phyloP scores from a whole-genome alignment of 345 rosid genomes.

The Pugionium cornutum region DNA sequence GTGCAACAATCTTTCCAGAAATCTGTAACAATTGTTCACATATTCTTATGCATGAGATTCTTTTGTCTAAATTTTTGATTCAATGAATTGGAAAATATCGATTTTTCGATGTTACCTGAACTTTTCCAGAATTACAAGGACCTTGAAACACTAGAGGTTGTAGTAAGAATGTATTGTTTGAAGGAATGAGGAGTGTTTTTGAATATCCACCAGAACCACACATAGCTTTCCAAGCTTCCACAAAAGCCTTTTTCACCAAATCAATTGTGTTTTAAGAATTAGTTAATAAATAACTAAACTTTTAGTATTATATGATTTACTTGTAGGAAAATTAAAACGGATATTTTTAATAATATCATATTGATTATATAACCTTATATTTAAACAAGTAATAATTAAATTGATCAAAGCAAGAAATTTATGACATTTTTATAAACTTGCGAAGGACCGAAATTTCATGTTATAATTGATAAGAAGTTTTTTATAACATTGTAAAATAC shows the following conservation, averaged over 20 bases:
- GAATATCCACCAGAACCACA: slow-evolving; percentile 30
- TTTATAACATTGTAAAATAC: no score
- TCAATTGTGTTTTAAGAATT: background rate
- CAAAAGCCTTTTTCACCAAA: slow-evolving; percentile 40
- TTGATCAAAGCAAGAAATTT: no score
- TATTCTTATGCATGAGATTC: background rate
- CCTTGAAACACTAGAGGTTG: slow-evolving; percentile 48
- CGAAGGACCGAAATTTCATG: no score
- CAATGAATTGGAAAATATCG: no score
- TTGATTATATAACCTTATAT: no score
- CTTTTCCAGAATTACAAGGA: slow-evolving; percentile 43
- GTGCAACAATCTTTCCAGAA: slow-evolving; percentile 23
- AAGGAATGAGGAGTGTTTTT: slow-evolving; percentile 37
- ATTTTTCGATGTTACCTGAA: slow-evolving; percentile 42
- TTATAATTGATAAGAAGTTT: no score
- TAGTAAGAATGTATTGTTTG: slow-evolving; percentile 42
- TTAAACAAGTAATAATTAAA: no score
- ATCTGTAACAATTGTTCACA: slow-evolving; percentile 10
- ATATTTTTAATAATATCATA: no score
- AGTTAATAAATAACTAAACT: background rate
- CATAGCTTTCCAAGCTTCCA: slow-evolving; percentile 46
- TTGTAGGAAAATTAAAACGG: background rate
- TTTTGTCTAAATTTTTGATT: no score
- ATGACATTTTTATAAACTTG: no score
- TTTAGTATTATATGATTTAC: background rate